These are phyloP conservation scores for Picochlorum sp. DNA, from an alignment of 139 green algal genomes.

Conservation along the genomic window DNA sequence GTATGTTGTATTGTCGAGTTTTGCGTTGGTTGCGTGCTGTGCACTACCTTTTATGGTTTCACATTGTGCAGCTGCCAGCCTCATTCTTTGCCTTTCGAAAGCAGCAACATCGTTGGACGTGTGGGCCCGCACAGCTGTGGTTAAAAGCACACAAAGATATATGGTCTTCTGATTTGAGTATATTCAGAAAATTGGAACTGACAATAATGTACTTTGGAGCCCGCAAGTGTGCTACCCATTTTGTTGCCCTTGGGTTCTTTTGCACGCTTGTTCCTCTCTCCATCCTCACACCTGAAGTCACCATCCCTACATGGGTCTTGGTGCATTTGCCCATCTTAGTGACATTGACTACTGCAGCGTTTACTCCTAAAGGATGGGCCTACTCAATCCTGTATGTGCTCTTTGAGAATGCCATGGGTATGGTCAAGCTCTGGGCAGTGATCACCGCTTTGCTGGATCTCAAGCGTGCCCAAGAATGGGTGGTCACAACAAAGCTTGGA, in stretches of 20 bases:
- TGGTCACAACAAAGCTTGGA: conserved; percentile 78
- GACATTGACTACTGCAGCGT: conserved; percentile 64
- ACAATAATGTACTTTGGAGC: conserved; percentile 71
- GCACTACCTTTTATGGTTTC: not conserved
- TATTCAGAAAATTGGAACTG: conserved; percentile 63
- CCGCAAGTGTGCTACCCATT: conserved; percentile 67
- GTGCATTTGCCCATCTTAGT: conserved; percentile 70
- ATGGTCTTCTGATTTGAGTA: conserved; percentile 49
- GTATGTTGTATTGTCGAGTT: conserved; percentile 5
- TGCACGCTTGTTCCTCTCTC: conserved; percentile 70
- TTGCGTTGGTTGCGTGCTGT: not conserved
- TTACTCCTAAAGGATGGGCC: conserved; percentile 55
- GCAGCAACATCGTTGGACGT: conserved; percentile 95
- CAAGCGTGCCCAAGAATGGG: conserved; percentile 72
- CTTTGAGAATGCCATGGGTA: conserved; percentile 84
- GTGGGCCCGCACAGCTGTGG: conserved; percentile 76
- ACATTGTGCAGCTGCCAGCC: conserved; percentile 55
- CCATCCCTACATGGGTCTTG: conserved; percentile 67
- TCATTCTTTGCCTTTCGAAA: conserved; percentile 91
- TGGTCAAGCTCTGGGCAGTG: conserved; percentile 74
- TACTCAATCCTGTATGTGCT: conserved; percentile 71
- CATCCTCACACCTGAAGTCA: conserved; percentile 32
- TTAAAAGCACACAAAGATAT: conserved; percentile 42
- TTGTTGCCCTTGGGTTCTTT: conserved; percentile 75
- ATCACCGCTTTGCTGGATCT: conserved; percentile 50